Base-by-base conservation (phyloP, 1,284 basidiomycete species). In the Termitomyces sp. region DNA sequence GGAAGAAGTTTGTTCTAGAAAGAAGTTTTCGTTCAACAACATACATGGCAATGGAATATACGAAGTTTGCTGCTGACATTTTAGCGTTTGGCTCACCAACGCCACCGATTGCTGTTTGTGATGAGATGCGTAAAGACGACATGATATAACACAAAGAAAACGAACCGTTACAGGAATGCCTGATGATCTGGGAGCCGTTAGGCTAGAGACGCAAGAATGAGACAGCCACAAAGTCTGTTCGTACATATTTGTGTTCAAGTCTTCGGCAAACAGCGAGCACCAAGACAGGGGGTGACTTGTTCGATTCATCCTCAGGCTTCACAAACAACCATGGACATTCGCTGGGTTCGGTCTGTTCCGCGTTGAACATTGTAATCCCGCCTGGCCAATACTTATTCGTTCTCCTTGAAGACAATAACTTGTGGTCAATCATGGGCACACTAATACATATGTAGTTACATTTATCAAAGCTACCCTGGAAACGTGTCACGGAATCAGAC, bases 61-160 rank as follows among this genome's bases (percentile, higher is more conserved):
- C 56, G 53, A 61, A 50, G 41, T 57, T 52, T 45, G 45, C 31
- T 53, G 41, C 57, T 62, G 59, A 62, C 58, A 50, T 52, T 53
- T 45, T 8, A n/a, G 44, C 19, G 21, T 45, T 36, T n/a, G 15
- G 34, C 33, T 15, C 31, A 38, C 46, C 15, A 45, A 54, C 48
- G 52, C 56, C 45, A 55, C 57, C 46, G 57, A 52, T 41, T 30
- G 40, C 53, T 53, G 54, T 47, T 57, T 26, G 9, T 50, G 42
- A 50, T 24, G 34, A 40, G 2, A 43, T 26, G 41, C 50, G 36
- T 36, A 28, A 30, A 54, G 26, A 31, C 13, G 3, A 13, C 19
- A 41, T 15, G 8, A 38, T 41, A 19, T 42, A 43, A 15, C 36
- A 36, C 26, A 43, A 13, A 45, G 44, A 28, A 28, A 30, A n/a